Evolutionary conservation across 106 monocot genomes (phyloP).

Genomic region (Posidonia australis): DNA sequence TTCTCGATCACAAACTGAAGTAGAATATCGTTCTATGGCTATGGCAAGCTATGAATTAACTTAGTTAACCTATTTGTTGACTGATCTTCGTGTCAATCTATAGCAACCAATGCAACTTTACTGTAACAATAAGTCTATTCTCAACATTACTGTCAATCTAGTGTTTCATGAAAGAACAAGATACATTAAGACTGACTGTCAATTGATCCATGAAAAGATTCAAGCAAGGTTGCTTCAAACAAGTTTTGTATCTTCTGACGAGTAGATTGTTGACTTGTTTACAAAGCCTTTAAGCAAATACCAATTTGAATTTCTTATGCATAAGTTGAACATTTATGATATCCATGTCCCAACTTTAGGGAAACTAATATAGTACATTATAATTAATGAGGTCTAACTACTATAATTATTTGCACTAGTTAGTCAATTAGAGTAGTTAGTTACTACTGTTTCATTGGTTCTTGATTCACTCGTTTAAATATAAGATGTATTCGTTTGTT

Average conservation of each 20-base stretch:
- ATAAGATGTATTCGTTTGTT: no score
- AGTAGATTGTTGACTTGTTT: background rate
- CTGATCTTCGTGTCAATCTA: background rate
- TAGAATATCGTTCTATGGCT: background rate
- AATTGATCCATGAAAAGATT: background rate
- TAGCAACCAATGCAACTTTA: background rate
- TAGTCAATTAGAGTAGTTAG: no score
- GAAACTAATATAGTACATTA: no score
- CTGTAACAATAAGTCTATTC: background rate
- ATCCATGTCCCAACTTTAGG: background rate
- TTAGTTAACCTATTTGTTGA: background rate
- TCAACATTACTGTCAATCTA: slow-evolving; percentile 1
- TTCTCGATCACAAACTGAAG: background rate
- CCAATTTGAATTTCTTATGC: background rate
- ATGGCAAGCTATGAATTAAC: background rate
- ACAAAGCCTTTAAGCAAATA: background rate
- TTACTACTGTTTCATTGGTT: no score
- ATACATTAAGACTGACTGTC: background rate
- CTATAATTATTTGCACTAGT: no score
- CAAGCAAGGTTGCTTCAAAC: background rate
- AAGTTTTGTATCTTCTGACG: no score
- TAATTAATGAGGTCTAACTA: background rate
- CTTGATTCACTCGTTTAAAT: no score
- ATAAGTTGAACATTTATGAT: background rate
- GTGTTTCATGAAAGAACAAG: no score